Conservation (phyloP, 768 basidiomycete genomes). For the Xanthoconium stramineum region DNA sequence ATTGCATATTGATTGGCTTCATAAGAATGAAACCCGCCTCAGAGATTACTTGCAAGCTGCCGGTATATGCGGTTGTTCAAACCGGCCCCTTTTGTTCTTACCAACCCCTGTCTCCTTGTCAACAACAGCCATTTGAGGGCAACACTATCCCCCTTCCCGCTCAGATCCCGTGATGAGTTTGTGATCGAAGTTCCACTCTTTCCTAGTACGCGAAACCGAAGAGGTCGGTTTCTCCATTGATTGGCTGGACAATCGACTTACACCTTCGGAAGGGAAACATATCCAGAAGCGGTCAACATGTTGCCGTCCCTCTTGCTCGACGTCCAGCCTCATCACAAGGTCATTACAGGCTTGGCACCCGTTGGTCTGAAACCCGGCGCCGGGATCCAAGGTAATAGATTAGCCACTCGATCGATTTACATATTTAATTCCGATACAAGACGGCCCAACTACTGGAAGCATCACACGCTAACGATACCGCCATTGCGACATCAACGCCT, state of each 20-base stretch:
- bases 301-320: conserved; percentile 94
- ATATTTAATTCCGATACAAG: conserved; percentile 34
- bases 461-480: conserved; percentile 75
- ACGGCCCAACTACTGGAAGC: conserved; percentile 97
- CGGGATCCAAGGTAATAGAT: conserved; percentile 80
- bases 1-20: too few species aligned
- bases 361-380: conserved; percentile 44
- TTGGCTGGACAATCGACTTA: background rate
- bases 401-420: background rate
- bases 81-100: too few species aligned
- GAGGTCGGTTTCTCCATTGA: conserved; percentile 55
- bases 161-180: conserved; percentile 76
- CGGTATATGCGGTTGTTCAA: too few species aligned
- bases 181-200: conserved; percentile 77
- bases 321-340: conserved; percentile 88
- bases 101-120: too few species aligned
- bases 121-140: too few species aligned
- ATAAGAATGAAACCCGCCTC: too few species aligned
- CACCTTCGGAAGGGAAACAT: conserved; percentile 74
- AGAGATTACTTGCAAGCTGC: too few species aligned
- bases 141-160: conserved; percentile 73
- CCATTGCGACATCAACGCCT: conserved; percentile 60
- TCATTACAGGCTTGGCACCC: conserved; percentile 29
- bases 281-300: conserved; percentile 97
- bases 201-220: conserved; percentile 97